Evolutionary conservation across 1,139 yeast genomes (phyloP), one percentile per base, ranked within the genome.

Genomic region (Eremothecium coryli): DNA sequence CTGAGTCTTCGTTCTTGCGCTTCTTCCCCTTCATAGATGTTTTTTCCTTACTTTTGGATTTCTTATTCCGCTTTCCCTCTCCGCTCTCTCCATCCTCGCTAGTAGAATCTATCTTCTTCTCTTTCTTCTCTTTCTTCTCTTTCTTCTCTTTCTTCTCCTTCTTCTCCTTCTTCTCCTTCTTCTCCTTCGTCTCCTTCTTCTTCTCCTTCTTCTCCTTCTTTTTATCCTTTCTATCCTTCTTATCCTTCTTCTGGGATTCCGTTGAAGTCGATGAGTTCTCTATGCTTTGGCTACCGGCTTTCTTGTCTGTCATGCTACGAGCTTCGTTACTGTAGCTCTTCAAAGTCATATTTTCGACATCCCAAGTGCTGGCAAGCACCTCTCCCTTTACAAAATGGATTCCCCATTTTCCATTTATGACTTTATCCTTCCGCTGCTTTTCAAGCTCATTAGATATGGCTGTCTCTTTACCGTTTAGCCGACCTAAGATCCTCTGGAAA

Each of bases 351-450:
- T 67, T 58, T 34, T 76, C 73, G n/a, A 70, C 62, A 53, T 84
- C 90, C 82, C 95, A 80, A 0, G 96, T 82, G 46, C 95, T 85
- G 37, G 71, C 70, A 41, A 90, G 62, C 1, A 79, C 78, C 34
- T 82, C 95, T 2, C 96, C 96, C 51, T 70, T 76, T 8, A 88
- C 80, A 60, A 90, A 90, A 41, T 75, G 73, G 60, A 88, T 76
- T 5, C 96, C 95, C 80, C 88, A 78, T 49, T 76, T 79, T 4
- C 94, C 93, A 47, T 72, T 71, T 24, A 81, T 65, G 36, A 84
- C 75, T 37, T 71, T 70, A 12, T 81, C 80, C 33, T 73, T 72
- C 43, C 82, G 66, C 48, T 76, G 76, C 39, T 73, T 66, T 26
- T 81, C 88, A 43, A 81, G 56, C 49, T 77, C 86, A 38, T 68